phyloP scores from a whole-genome alignment of 768 basidiomycete genomes.

The Sporobolomyces phaffii region DNA sequence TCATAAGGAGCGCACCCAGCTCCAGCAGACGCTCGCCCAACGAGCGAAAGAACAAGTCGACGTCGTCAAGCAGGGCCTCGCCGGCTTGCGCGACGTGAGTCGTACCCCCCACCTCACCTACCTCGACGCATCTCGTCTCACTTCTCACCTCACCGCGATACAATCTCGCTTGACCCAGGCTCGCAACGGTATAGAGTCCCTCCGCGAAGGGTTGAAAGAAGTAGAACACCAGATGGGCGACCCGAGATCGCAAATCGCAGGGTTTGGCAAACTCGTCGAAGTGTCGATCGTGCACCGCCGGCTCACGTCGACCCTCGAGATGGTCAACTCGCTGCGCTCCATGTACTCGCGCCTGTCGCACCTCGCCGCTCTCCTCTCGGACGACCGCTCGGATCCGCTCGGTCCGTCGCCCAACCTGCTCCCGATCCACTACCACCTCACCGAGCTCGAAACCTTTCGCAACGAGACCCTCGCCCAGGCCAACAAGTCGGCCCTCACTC shows the following conservation, averaged over 20 bases:
- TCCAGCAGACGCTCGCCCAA: constrained; percentile 79
- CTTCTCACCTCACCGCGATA: neutral
- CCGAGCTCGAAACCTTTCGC: constrained; percentile 83
- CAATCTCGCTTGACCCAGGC: constrained; percentile 36
- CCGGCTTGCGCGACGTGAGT: constrained; percentile 15
- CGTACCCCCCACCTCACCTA: constrained; percentile 22
- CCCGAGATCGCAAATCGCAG: constrained; percentile 67
- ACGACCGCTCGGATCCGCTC: constrained; percentile 68
- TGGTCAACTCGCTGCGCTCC: constrained; percentile 86
- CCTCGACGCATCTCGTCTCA: constrained; percentile 23
- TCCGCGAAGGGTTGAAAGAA: constrained; percentile 74
- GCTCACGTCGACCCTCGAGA: constrained; percentile 89
- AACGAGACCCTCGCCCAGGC: constrained; percentile 94
- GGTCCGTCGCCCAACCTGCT: constrained; percentile 85
- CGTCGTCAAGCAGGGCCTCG: constrained; percentile 72
- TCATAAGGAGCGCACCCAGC: constrained; percentile 91
- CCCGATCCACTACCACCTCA: constrained; percentile 81
- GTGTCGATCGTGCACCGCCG: constrained; percentile 93
- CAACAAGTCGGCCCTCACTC: constrained; percentile 64
- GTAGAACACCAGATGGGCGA: constrained; percentile 71
- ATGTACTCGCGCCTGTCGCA: constrained; percentile 79
- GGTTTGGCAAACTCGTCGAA: constrained; percentile 91
- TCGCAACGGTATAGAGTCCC: constrained; percentile 55
- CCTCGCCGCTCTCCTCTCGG: constrained; percentile 68
- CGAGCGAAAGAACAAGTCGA: constrained; percentile 91